Evolutionary conservation across 108 stramenopile genomes (phyloP), one percentile per base, ranked within the genome.

Genomic region (Skeletonema potamos): DNA sequence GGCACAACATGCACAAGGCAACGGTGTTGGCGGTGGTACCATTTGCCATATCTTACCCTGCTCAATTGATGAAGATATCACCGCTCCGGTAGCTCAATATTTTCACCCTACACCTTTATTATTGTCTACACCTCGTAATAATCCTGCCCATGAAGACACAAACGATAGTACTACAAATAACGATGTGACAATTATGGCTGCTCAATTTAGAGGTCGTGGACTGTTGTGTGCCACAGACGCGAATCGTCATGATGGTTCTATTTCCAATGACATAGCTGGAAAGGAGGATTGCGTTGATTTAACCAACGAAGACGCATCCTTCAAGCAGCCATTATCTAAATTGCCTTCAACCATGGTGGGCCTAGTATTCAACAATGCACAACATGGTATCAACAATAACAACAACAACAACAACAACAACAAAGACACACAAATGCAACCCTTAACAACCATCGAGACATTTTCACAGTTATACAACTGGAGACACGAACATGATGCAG

Each of bases 141-240:
- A 29, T 27, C 22, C 56, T 26, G n/a, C 36, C n/a, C 27, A 58
- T 36, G 56, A n/a, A 12, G 65, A 36, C 44, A 30, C 22, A 24
- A 33, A 27, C 20, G 22, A 54, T 1, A 24, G 36, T 36, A 48
- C 4, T 39, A 34, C 12, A 26, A 46, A 9, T 56, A 46, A 9
- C 41, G 48, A 51, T 12, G 43, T 55, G 27, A 37, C 32, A 26
- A 39, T 73, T 18, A 59, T 73, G 72, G 79, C 68, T 9, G 79
- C 79, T 58, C 79, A 80, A 61, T 80, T 80, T 46, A 67, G 79
- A 26, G 79, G 79, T 3, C 79, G 79, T 48, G 79, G 79, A 15
- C 62, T 80, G 0, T 55, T 80, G 0, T 80, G 79, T 34, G 68
- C 54, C 30, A 43, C 64, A 13, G 79, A 80, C 30, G 12, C 30